Evolutionary conservation across 768 basidiomycete species (phyloP), one percentile per base, ranked within the genome.

Genomic region (Mycena vulgaris): DNA sequence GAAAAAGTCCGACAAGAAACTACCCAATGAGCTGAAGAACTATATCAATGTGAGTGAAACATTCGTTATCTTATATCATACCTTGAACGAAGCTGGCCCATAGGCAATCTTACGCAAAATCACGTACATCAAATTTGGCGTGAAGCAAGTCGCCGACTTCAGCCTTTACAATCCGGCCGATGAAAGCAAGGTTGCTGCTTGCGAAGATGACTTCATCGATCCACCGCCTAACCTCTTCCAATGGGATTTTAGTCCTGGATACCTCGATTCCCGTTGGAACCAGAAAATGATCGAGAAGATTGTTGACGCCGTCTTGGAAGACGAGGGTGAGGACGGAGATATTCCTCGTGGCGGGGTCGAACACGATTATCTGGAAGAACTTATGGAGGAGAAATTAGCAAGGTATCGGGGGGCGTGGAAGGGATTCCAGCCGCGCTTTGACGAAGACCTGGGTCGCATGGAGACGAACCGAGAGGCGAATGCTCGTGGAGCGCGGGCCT

Each of bases 241-340:
- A 51, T 66, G 69, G 69, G 53, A 71, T 28, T 71, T 66, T 52
- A 25, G 48, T 37, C 30, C 63, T 40, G 64, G 64, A 62, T 71
- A 71, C 35, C 25, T 16, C 11, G 10, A 57, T 14, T 71, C 59
- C 14, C 52, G 64, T 23, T 66, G 64, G 64, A 71, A 71, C 60
- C 49, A 66, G 21, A 19, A 55, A 16, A 61, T 66, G 59, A 66
- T 66, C 4, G 11, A n/a, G 35, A 61, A 56, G 45, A 21, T 71
- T 27, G 64, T 71, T 13, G 61, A 66, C 30, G 45, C 27, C 1
- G 60, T 35, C 40, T 42, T 71, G 56, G 31, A 25, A 42, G 53
- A 17, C 8, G 69, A 70, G 21, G 55, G 56, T 13, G 35, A 31
- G 63, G 27, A 55, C 30, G 63, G 48, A 61, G 35, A 40, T 21